Conservation (phyloP, 2,329 filamentous ascomycete genomes). For the Trichoderma afroharzianum region DNA sequence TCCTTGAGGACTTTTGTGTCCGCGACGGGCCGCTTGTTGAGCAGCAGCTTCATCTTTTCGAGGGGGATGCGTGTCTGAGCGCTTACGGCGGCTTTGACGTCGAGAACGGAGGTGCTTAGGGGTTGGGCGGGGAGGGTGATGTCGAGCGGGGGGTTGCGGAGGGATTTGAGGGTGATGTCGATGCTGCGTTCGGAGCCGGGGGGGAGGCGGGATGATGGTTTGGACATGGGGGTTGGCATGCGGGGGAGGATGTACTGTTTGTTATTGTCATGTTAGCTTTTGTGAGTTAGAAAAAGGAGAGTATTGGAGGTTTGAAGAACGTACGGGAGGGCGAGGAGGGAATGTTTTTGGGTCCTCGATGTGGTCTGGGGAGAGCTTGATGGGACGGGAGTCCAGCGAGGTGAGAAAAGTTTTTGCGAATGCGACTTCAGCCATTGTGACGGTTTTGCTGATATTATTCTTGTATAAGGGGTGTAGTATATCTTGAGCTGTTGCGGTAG, state of each 20-base stretch:
- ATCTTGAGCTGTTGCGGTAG: neutral
- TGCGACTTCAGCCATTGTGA: conserved; percentile 70
- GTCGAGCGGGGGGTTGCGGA: conserved; percentile 70
- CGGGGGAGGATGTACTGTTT: conserved; percentile 68
- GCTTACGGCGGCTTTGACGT: conserved; percentile 70
- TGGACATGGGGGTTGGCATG: conserved; percentile 56
- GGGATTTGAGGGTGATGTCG: conserved; percentile 66
- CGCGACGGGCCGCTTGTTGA: conserved; percentile 79
- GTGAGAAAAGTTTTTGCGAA: conserved; percentile 84
- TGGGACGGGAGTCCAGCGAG: conserved; percentile 71
- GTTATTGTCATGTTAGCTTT: neutral
- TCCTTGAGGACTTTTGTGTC: conserved; percentile 78
- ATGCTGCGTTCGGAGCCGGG: conserved; percentile 52
- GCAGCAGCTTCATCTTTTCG: conserved; percentile 82
- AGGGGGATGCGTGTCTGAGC: conserved; percentile 58
- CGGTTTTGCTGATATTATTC: neutral
- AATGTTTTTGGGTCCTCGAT: conserved; percentile 80
- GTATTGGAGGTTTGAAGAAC: conserved; percentile 4
- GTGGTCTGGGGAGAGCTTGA: conserved; percentile 85
- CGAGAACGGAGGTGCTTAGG: conserved; percentile 69
- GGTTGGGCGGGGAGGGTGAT: conserved; percentile 62
- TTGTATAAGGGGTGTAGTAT: neutral
- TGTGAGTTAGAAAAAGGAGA: neutral
- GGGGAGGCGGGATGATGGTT: conserved; percentile 46
- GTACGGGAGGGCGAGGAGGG: conserved; percentile 71